These are phyloP conservation scores for Coriolopsis trogii DNA, from an alignment of 1,284 basidiomycete species.

Conservation along the genomic window DNA sequence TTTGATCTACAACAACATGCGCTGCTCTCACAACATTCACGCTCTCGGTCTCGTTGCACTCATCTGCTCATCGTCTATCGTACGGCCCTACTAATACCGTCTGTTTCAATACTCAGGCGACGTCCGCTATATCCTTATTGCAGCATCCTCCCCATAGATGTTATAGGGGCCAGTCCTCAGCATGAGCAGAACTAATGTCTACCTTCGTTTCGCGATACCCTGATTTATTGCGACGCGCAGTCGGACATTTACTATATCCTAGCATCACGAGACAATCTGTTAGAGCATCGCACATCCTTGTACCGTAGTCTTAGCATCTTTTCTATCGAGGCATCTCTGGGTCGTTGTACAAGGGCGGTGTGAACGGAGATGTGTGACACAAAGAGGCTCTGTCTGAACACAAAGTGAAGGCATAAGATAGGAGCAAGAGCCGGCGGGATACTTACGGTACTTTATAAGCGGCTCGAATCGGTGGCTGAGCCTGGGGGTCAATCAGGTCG, in stretches of 20 bases:
- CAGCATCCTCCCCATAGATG: slow-evolving; percentile 46
- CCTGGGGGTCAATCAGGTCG: slow-evolving; percentile 4
- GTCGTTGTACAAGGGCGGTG: slow-evolving; percentile 24
- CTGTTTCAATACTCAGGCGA: slow-evolving; percentile 43
- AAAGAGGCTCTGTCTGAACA: background rate
- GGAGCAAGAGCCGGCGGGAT: background rate
- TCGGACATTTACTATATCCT: slow-evolving; percentile 54
- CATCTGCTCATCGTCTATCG: slow-evolving; percentile 56
- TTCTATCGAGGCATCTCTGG: slow-evolving; percentile 30
- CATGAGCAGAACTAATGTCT: slow-evolving; percentile 53
- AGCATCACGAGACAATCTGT: slow-evolving; percentile 65
- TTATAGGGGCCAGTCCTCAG: slow-evolving; percentile 42
- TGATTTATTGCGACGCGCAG: slow-evolving; percentile 56
- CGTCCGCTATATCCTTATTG: slow-evolving; percentile 34
- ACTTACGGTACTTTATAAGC: background rate
- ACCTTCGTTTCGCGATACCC: slow-evolving; percentile 60
- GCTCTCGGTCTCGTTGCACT: slow-evolving; percentile 62
- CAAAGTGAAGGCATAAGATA: background rate
- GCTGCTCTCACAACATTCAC: slow-evolving; percentile 56
- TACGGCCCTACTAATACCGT: slow-evolving; percentile 52
- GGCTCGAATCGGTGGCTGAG: slow-evolving; percentile 9
- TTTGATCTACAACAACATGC: slow-evolving; percentile 36
- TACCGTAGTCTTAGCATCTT: slow-evolving; percentile 48
- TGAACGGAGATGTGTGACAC: background rate
- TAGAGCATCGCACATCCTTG: slow-evolving; percentile 66